These are phyloP conservation scores for Phytophthora pisi DNA, from an alignment of 352 stramenopile species.

Conservation along the genomic window DNA sequence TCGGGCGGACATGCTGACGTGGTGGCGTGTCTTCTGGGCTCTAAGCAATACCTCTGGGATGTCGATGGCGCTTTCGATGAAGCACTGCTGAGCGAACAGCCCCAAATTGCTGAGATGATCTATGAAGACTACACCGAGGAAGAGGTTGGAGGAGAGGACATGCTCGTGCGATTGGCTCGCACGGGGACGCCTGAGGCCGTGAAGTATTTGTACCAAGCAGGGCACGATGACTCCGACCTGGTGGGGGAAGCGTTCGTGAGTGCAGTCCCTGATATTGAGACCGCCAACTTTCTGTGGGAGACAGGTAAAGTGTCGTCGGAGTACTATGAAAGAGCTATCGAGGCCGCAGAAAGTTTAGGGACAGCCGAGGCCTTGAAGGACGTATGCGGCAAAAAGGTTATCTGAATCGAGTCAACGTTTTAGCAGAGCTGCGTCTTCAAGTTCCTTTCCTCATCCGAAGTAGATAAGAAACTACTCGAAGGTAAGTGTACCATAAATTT, in stretches of 20 bases:
- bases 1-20: slow-evolving; percentile 1
- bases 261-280: no score
- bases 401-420: no score
- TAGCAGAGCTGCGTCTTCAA: no score
- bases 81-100: not conserved
- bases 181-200: not conserved
- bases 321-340: no score
- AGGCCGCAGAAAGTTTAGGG: no score
- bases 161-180: not conserved
- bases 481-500: no score
- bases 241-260: not conserved
- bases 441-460: no score
- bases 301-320: no score
- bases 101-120: not conserved
- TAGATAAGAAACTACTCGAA: no score
- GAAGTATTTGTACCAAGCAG: not conserved
- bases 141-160: not conserved
- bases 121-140: not conserved
- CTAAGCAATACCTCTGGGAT: not conserved
- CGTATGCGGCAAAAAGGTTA: no score
- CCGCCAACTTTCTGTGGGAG: no score
- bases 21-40: slow-evolving; percentile 3
- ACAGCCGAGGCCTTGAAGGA: no score
- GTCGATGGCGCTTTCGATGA: not conserved
- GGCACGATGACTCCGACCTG: not conserved